Percentiles rank a stretch among this genome's conserved stretches.
These are phyloP conservation scores for Macroventuria anomochaeta DNA, from an alignment of 2,329 filamentous ascomycete species.

Conservation along the genomic window DNA sequence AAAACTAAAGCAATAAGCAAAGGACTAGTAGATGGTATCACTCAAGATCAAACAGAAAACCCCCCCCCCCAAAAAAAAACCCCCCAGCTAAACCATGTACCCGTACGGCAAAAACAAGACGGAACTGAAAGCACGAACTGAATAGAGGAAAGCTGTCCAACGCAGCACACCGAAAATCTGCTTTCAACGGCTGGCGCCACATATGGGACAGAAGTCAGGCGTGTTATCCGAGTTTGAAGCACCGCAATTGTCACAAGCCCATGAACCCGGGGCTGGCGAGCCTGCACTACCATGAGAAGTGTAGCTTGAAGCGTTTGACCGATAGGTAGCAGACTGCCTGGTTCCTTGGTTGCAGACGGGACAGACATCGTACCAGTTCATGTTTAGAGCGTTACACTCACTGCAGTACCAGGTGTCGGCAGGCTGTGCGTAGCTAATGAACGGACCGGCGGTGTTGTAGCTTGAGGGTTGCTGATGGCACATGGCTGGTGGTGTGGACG, in stretches of 20 bases:
- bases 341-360: background rate
- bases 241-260: background rate
- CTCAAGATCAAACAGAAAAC: background rate
- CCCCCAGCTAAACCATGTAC: background rate
- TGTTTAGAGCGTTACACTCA: background rate
- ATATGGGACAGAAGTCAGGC: background rate
- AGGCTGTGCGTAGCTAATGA: background rate
- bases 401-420: slow-evolving; percentile 14
- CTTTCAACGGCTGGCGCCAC: background rate
- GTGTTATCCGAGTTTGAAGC: background rate
- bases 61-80: background rate
- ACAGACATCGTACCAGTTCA: background rate
- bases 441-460: background rate
- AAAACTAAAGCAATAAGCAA: background rate
- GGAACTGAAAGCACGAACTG: background rate
- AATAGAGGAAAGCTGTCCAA: background rate
- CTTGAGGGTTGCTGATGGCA: background rate
- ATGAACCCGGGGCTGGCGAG: background rate
- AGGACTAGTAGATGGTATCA: background rate
- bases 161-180: background rate
- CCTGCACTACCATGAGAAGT: background rate
- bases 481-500: background rate
- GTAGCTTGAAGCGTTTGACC: background rate
- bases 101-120: background rate
- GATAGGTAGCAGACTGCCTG: too few relatives aligned